Percentiles rank a stretch among this genome's conserved stretches.
These are phyloP conservation scores for Crepidotus variabilis DNA, from an alignment of 768 basidiomycete genomes.

Conservation along the genomic window DNA sequence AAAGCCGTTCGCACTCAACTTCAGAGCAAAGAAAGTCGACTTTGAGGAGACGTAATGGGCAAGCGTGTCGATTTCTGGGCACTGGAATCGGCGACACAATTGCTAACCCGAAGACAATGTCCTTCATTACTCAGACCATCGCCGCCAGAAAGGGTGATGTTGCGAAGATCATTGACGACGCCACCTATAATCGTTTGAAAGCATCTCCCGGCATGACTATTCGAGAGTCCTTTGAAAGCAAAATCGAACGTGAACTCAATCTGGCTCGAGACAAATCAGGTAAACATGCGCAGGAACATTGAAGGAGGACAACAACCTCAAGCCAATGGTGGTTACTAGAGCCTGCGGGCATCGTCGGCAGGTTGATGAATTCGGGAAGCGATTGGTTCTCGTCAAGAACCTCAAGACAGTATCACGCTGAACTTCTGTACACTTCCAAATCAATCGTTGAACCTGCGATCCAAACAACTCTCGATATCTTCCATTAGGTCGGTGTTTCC, in stretches of 20 bases:
- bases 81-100: constrained; percentile 97
- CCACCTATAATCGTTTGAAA: constrained; percentile 83
- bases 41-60: constrained; percentile 98
- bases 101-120: constrained; percentile 87
- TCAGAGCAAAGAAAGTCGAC: constrained; percentile 97
- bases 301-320: constrained; percentile 99
- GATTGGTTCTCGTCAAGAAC: constrained; percentile 73
- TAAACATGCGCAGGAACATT: constrained; percentile 95
- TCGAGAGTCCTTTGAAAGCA: constrained; percentile 95
- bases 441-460: constrained; percentile 99
- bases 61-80: constrained; percentile 99
- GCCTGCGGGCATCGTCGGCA: constrained; percentile 81
- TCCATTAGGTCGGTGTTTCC: constrained; percentile 99
- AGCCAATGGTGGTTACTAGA: constrained; percentile 99
- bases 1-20: constrained; percentile 97
- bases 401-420: constrained; percentile 85
- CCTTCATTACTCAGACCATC: constrained; percentile 79
- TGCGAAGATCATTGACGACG: constrained; percentile 73
- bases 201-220: constrained; percentile 98
- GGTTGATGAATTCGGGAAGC: constrained; percentile 70
- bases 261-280: constrained; percentile 93
- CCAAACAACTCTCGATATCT: constrained; percentile 99
- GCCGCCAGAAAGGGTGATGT: constrained; percentile 78
- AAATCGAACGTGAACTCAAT: constrained; percentile 88
- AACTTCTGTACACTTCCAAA: constrained; percentile 95